phyloP scores from a whole-genome alignment of 352 stramenopile genomes.

The Pythium oligandrum region DNA sequence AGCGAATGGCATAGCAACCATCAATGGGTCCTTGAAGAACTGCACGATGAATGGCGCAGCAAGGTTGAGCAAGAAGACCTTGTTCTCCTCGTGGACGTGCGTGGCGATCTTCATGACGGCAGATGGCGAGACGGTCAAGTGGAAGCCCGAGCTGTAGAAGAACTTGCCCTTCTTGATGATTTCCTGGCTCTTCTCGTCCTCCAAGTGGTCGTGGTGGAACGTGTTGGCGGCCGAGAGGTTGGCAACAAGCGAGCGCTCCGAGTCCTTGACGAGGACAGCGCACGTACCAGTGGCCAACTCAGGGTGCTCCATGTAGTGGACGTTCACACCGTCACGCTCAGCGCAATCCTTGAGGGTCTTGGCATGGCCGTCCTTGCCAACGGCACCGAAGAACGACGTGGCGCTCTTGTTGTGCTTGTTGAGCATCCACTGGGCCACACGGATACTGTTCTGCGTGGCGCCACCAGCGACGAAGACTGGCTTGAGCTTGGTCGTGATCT shows the following conservation, averaged over 20 bases:
- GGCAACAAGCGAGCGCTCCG: slow-evolving; percentile 95
- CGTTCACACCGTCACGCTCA: slow-evolving; percentile 91
- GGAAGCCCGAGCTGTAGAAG: slow-evolving; percentile 98
- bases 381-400: slow-evolving; percentile 95
- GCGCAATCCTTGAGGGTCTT: slow-evolving; percentile 92
- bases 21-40: slow-evolving; percentile 96
- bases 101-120: slow-evolving; percentile 91
- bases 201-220: slow-evolving; percentile 92
- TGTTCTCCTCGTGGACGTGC: slow-evolving; percentile 91
- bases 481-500: slow-evolving; percentile 87
- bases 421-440: slow-evolving; percentile 99
- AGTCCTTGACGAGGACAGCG: slow-evolving; percentile 95
- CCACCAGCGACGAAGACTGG: slow-evolving; percentile 97
- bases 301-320: slow-evolving; percentile 96
- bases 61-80: slow-evolving; percentile 96
- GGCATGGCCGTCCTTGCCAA: slow-evolving; percentile 95
- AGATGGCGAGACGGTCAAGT: slow-evolving; percentile 96
- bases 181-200: slow-evolving; percentile 86
- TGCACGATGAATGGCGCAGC: slow-evolving; percentile 98
- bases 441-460: slow-evolving; percentile 98
- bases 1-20: slow-evolving; percentile 91
- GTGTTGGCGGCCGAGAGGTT: slow-evolving; percentile 98
- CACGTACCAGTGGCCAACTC: slow-evolving; percentile 95
- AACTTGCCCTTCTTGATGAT: slow-evolving; percentile 93
- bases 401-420: slow-evolving; percentile 74